Evolutionary conservation across 2,329 filamentous ascomycete species (phyloP).

Genomic region (Exophiala sideris): DNA sequence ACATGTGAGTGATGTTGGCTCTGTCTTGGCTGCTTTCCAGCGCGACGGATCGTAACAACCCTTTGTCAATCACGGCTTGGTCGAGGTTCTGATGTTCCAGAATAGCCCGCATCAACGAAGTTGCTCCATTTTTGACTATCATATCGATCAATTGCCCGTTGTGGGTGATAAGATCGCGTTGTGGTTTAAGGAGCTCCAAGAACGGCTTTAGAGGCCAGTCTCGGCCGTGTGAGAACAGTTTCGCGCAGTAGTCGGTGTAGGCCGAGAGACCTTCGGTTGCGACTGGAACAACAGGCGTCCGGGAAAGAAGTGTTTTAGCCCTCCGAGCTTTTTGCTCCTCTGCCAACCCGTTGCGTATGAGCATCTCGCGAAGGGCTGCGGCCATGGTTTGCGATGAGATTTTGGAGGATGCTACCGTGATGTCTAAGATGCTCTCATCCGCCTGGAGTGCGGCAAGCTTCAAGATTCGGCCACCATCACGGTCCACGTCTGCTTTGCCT

Average conservation of each 20-base stretch:
- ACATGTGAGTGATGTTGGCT: background rate
- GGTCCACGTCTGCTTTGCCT: constrained; percentile 1
- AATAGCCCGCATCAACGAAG: background rate
- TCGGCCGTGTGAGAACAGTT: background rate
- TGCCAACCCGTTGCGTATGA: background rate
- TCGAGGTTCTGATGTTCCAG: background rate
- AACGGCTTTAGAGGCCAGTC: constrained; percentile 4
- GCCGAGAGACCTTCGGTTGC: background rate
- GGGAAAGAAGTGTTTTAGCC: background rate
- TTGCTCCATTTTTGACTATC: constrained; percentile 1
- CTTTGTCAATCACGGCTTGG: constrained; percentile 1
- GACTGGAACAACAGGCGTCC: background rate
- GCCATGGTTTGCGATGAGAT: constrained; percentile 1
- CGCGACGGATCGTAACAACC: background rate
- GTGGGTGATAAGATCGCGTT: background rate
- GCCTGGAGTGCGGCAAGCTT: constrained; percentile 1
- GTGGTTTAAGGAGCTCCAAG: background rate
- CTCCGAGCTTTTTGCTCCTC: constrained; percentile 4
- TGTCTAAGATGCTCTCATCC: background rate
- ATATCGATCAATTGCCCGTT: background rate
- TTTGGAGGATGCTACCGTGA: background rate
- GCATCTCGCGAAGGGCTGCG: background rate
- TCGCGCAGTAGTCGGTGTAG: constrained; percentile 4
- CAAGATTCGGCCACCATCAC: constrained; percentile 1
- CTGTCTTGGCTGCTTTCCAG: background rate